phyloP scores from a whole-genome alignment of 176 grass and related monocot genomes.

The Cocos nucifera region DNA sequence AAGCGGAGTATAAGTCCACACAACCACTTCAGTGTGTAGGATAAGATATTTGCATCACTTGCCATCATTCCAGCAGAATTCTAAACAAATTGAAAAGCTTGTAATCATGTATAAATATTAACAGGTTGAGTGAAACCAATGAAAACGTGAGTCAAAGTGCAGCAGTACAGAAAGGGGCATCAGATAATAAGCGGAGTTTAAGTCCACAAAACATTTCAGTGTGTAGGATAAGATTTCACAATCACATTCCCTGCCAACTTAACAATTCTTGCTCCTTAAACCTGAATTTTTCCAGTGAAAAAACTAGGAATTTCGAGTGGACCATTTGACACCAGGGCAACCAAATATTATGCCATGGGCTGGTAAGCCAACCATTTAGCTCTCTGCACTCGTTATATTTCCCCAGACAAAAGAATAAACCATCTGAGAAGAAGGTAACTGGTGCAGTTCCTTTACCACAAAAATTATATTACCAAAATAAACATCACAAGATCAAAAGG shows the following conservation, averaged over 20 bases:
- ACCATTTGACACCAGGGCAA: constrained; percentile 93
- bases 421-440: constrained; percentile 22
- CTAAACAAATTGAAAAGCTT: no score
- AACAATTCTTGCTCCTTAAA: not conserved
- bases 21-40: constrained; percentile 30
- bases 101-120: no score
- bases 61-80: constrained; percentile 9
- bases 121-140: no score
- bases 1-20: constrained; percentile 33
- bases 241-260: constrained; percentile 29
- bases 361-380: constrained; percentile 76
- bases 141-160: no score
- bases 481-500: no score
- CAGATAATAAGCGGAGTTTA: constrained; percentile 55
- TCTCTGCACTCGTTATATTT: constrained; percentile 36
- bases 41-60: constrained; percentile 32
- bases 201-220: constrained; percentile 35
- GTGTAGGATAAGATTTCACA: constrained; percentile 27
- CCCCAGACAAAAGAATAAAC: constrained; percentile 8
- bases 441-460: not conserved
- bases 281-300: not conserved
- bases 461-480: no score
- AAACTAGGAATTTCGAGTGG: constrained; percentile 36
- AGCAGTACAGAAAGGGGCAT: constrained; percentile 4
- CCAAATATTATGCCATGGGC: constrained; percentile 39